Conservation (phyloP, 768 basidiomycete species). For the Chalciporus pseudorubinellus region DNA sequence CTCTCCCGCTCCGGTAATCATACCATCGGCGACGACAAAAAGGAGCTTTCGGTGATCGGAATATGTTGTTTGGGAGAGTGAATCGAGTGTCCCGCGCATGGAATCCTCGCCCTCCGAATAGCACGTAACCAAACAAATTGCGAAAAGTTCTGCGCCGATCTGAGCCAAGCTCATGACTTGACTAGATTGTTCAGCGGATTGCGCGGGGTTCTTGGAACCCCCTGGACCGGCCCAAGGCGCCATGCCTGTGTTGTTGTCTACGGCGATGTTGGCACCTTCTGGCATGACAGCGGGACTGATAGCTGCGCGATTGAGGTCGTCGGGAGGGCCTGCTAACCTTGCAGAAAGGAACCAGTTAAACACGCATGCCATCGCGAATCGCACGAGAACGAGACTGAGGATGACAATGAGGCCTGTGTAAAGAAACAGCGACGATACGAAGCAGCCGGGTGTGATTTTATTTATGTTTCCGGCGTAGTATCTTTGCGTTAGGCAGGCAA, state of each 20-base stretch:
- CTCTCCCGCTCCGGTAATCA: conserved; percentile 98
- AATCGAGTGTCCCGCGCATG: conserved; percentile 86
- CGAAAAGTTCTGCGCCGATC: conserved; percentile 94
- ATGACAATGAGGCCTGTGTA: conserved; percentile 91
- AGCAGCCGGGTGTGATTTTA: conserved; percentile 95
- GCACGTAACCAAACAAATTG: conserved; percentile 94
- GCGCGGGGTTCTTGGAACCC: conserved; percentile 53
- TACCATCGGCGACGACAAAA: conserved; percentile 95
- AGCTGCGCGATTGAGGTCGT: conserved; percentile 73
- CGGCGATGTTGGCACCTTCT: conserved; percentile 90
- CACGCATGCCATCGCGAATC: conserved; percentile 93
- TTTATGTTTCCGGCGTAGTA: conserved; percentile 96
- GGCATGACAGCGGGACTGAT: conserved; percentile 97
- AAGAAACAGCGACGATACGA: conserved; percentile 84
- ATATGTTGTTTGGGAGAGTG: conserved; percentile 87
- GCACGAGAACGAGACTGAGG: conserved; percentile 82
- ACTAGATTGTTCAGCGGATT: conserved; percentile 37
- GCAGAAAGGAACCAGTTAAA: conserved; percentile 97
- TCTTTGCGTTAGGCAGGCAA: conserved; percentile 79
- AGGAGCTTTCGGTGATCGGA: conserved; percentile 90
- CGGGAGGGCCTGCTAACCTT: conserved; percentile 74
- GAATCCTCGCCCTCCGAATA: conserved; percentile 97
- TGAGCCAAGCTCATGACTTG: conserved; percentile 75
- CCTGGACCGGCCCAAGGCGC: conserved; percentile 85
- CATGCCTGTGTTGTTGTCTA: conserved; percentile 87